A percentile compares a stretch with the other conserved stretches of the same genome.
Conservation (phyloP, 2,329 filamentous ascomycete genomes). For the Neofusicoccum ribis region DNA sequence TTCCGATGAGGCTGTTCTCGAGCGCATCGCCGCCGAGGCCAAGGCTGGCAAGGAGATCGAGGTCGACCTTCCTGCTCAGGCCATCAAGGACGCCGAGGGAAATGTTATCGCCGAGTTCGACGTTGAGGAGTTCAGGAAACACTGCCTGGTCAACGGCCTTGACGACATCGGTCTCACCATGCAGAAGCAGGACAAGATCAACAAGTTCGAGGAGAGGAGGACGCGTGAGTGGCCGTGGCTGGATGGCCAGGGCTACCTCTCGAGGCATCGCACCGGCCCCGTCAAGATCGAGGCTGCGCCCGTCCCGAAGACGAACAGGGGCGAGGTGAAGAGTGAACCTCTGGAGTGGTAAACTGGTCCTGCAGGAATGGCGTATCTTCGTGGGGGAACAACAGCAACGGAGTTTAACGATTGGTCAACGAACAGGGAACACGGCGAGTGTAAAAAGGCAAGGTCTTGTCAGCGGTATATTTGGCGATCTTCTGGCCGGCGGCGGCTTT, state of each 20-base stretch:
- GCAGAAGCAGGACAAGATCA: conserved; percentile 87
- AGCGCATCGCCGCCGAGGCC: conserved; percentile 74
- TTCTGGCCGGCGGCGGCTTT: neutral
- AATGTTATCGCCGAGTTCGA: conserved; percentile 77
- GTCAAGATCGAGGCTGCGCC: conserved; percentile 66
- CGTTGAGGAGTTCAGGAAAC: conserved; percentile 89
- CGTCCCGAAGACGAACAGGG: conserved; percentile 85
- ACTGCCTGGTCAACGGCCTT: conserved; percentile 89
- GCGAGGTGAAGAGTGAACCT: conserved; percentile 79
- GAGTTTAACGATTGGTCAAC: conserved; percentile 8
- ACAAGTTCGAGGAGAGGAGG: conserved; percentile 75
- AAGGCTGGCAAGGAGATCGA: conserved; percentile 80
- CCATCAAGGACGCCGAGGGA: conserved; percentile 74
- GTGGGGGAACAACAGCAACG: neutral
- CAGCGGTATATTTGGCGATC: neutral
- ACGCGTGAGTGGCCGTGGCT: conserved; percentile 84
- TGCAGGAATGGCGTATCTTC: neutral
- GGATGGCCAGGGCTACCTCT: conserved; percentile 80
- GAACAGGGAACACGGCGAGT: conserved; percentile 4
- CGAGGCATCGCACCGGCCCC: conserved; percentile 54
- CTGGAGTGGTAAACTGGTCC: conserved; percentile 70
- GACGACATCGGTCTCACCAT: conserved; percentile 96
- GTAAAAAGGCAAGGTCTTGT: neutral
- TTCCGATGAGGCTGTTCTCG: conserved; percentile 64
- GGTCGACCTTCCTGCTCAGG: conserved; percentile 82